A percentile compares a stretch with the other conserved stretches of the same genome.
Conservation (phyloP, 2,329 filamentous ascomycete species). For the Rhinocladiella mackenziei region DNA sequence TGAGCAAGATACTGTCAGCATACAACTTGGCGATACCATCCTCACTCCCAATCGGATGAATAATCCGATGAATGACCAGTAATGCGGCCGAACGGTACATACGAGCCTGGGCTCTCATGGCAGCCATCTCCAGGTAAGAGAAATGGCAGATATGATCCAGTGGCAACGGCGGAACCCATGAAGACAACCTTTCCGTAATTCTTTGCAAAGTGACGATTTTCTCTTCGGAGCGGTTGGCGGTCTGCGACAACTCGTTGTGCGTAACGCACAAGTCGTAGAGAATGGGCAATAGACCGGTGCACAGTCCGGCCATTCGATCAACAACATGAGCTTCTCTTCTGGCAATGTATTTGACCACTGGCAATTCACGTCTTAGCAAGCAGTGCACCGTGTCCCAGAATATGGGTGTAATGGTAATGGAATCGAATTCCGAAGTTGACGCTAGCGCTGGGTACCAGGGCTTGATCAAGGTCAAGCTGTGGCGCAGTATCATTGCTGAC, state of each 20-base stretch:
- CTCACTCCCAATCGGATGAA: slow-evolving; percentile 33
- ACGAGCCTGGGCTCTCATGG: slow-evolving; percentile 34
- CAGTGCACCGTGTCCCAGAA: slow-evolving; percentile 35
- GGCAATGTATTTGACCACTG: slow-evolving; percentile 31
- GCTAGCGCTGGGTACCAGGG: slow-evolving; percentile 31
- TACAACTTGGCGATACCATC: slow-evolving; percentile 27
- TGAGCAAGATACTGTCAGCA: slow-evolving; percentile 29
- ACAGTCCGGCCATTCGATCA: slow-evolving; percentile 34
- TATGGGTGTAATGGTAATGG: slow-evolving; percentile 32
- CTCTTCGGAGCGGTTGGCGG: no score
- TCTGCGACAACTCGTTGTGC: slow-evolving; percentile 27
- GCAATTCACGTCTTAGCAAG: slow-evolving; percentile 33
- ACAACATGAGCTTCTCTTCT: slow-evolving; percentile 28
- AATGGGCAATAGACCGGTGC: slow-evolving; percentile 33
- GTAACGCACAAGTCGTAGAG: slow-evolving; percentile 34
- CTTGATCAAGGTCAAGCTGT: slow-evolving; percentile 31
- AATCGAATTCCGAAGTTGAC: slow-evolving; percentile 31
- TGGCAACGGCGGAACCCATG: neutral
- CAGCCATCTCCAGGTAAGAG: slow-evolving; percentile 29
- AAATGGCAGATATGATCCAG: slow-evolving; percentile 25
- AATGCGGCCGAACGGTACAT: slow-evolving; percentile 33
- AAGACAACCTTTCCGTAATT: neutral
- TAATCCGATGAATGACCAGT: slow-evolving; percentile 33
- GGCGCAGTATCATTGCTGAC: slow-evolving; percentile 32
- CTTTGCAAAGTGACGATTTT: slow-evolving; percentile 10